Evolutionary conservation across 176 grass and related monocot species (phyloP).

Genomic region (Juncus inflexus): DNA sequence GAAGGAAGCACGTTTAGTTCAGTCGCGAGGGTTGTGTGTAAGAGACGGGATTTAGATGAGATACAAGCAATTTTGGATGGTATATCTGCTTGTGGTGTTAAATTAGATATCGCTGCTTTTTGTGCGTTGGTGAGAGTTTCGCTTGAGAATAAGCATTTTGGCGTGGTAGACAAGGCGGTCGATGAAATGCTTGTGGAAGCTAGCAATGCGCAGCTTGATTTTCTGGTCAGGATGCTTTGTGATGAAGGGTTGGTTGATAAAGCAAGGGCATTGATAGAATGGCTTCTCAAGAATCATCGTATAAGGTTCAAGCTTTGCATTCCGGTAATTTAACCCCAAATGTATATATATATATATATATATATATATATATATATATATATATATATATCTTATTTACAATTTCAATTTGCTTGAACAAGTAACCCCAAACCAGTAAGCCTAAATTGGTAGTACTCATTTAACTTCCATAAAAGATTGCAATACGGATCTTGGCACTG

Average conservation of each 20-base stretch:
- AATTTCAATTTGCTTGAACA: too few relatives aligned
- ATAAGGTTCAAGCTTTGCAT: background rate
- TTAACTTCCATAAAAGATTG: background rate
- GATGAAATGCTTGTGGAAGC: constrained; percentile 16
- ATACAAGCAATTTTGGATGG: too few relatives aligned
- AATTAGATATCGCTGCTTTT: too few relatives aligned
- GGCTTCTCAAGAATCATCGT: background rate
- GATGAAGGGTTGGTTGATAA: background rate
- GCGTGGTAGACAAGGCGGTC: background rate
- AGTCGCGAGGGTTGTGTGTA: background rate
- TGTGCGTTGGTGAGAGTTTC: too few relatives aligned
- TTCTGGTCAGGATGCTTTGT: background rate
- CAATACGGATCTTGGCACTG: background rate
- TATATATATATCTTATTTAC: too few relatives aligned
- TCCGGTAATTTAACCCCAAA: too few relatives aligned
- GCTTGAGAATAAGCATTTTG: too few relatives aligned
- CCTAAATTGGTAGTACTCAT: too few relatives aligned
- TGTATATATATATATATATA: too few relatives aligned
- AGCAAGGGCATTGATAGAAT: constrained; percentile 14
- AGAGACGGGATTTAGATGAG: background rate
- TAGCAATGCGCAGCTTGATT: background rate
- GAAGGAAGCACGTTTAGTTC: background rate
- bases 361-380: too few relatives aligned
- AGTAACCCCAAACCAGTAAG: too few relatives aligned
- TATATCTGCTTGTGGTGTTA: too few relatives aligned